A percentile compares a stretch with the other conserved stretches of the same genome.
Evolutionary conservation across 306 rosid genomes (phyloP).

Genomic region (Quercus alba): DNA sequence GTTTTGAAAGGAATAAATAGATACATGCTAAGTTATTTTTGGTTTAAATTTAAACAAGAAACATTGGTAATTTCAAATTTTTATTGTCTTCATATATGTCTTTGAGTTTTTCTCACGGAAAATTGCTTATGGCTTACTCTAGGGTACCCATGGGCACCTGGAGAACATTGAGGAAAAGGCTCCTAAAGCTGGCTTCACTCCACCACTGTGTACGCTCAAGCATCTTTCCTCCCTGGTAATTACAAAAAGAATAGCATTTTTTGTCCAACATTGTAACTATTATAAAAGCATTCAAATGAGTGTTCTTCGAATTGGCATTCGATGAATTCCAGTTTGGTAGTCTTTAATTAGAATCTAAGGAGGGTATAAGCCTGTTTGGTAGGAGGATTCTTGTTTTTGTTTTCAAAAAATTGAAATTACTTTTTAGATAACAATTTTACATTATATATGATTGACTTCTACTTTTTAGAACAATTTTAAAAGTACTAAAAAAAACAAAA

Average conservation of each 20-base stretch:
- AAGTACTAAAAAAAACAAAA: no score
- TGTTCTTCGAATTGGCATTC: no score
- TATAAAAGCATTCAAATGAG: neutral
- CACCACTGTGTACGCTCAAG: slow-evolving; percentile 48
- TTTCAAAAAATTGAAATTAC: no score
- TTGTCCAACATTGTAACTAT: neutral
- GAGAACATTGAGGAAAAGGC: slow-evolving; percentile 47
- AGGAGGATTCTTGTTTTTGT: no score
- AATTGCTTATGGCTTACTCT: neutral
- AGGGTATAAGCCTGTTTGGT: no score
- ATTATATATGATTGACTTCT: no score
- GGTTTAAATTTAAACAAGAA: neutral
- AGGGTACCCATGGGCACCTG: slow-evolving; percentile 36
- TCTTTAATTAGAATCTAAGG: no score
- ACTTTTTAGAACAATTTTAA: no score
- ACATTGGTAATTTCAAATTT: neutral
- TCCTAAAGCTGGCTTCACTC: slow-evolving; percentile 28
- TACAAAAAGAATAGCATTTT: neutral
- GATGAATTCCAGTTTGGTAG: no score
- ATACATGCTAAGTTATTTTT: neutral
- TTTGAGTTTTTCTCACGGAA: neutral
- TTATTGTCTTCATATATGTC: neutral
- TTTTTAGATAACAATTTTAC: no score
- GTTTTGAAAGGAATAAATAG: no score
- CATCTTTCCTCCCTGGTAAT: slow-evolving; percentile 45